Evolutionary conservation across 345 rosid species (phyloP).

Genomic region (Pistacia atlantica): DNA sequence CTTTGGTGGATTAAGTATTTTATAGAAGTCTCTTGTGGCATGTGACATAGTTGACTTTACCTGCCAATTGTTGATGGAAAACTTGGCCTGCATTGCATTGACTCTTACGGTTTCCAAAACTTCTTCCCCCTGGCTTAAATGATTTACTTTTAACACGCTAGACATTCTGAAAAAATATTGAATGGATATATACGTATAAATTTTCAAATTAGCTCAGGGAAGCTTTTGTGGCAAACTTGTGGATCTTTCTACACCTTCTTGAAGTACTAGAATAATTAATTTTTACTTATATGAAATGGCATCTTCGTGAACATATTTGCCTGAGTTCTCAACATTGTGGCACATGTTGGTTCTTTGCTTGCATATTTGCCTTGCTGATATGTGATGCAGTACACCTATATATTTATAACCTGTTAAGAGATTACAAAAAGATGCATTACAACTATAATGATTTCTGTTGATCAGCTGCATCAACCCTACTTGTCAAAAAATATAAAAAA

Average conservation of each 20-base stretch:
- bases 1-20: background rate
- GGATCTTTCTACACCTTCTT: background rate
- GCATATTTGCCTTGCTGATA: background rate
- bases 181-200: background rate
- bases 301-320: background rate
- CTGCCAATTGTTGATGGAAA: background rate
- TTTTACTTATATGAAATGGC: too few relatives aligned
- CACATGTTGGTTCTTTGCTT: background rate
- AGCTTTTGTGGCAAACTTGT: background rate
- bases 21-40: too few relatives aligned
- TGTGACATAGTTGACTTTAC: background rate
- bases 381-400: background rate
- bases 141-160: background rate
- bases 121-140: background rate
- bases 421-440: background rate
- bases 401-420: background rate
- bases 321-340: conserved; percentile 2
- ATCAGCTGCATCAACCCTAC: background rate
- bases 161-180: too few relatives aligned
- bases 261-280: too few relatives aligned
- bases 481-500: background rate
- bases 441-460: background rate
- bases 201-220: background rate
- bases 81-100: conserved; percentile 1
- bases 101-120: background rate